Conservation (phyloP, 768 basidiomycete genomes). For the Phaeolepiota aurea region DNA sequence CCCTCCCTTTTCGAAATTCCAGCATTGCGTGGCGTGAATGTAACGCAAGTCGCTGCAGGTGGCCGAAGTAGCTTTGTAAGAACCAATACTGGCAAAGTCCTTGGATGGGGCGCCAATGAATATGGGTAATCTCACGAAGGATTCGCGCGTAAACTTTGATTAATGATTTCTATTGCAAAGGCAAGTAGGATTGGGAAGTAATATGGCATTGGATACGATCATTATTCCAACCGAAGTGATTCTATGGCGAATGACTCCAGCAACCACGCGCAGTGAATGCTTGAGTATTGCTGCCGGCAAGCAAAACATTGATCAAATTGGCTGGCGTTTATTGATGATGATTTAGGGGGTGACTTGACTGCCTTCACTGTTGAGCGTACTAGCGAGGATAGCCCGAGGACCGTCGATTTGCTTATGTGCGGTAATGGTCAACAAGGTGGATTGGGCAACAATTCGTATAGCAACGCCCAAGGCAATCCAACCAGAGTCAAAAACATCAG, state of each 20-base stretch:
- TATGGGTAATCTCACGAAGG: constrained; percentile 46
- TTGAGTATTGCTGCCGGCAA: constrained; percentile 56
- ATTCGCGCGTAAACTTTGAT: constrained; percentile 4
- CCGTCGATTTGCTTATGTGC: constrained; percentile 53
- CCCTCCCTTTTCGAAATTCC: constrained; percentile 73
- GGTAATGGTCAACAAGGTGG: constrained; percentile 84
- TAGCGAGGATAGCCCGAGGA: constrained; percentile 14
- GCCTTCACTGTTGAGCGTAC: constrained; percentile 65
- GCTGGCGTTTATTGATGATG: neutral
- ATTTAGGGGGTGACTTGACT: constrained; percentile 66
- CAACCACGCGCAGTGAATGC: constrained; percentile 49
- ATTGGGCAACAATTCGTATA: constrained; percentile 60
- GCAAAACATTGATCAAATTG: constrained; percentile 5
- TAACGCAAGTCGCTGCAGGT: constrained; percentile 69
- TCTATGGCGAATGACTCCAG: constrained; percentile 50
- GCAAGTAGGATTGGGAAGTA: constrained; percentile 73
- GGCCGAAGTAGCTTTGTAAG: constrained; percentile 64
- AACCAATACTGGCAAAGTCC: constrained; percentile 60
- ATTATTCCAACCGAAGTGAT: constrained; percentile 80
- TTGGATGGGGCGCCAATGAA: constrained; percentile 89
- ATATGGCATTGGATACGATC: constrained; percentile 56
- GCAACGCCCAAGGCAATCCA: constrained; percentile 63
- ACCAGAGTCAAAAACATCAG: constrained; percentile 72
- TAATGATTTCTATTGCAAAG: constrained; percentile 35
- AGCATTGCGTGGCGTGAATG: constrained; percentile 52